Evolutionary conservation across 2,329 filamentous ascomycete genomes (phyloP), one percentile per base, ranked within the genome.

Genomic region (Rhynchosporium secalis): DNA sequence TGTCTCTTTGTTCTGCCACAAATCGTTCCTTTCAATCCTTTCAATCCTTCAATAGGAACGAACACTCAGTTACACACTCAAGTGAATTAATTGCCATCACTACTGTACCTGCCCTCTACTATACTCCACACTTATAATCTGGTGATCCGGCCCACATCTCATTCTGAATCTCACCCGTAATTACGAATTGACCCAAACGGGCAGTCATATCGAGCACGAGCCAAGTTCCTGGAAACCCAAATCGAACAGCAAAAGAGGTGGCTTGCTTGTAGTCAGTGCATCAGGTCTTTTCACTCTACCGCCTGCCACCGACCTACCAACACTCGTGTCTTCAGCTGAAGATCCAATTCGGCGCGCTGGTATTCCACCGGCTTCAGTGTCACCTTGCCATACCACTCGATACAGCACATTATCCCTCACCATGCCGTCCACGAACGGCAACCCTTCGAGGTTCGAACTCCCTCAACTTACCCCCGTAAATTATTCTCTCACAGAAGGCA

Each of bases 401-500:
- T n/a, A 56, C 12, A 28, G 20, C 12, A 8, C 7, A 29, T 33
- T 20, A 10, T 36, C 47, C 26, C 13, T 43, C 47, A 62, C 48
- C 48, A 71, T 72, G 70, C 70, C 70, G 46, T 36, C 58, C 38
- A 71, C 58, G 38, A 71, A 69, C 63, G 67, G 65, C 65, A 70
- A 69, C 46, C 49, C 71, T 55, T 59, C 57, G 20, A 73, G 69
- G 56, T 75, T 74, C 66, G 67, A 74, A 61, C 70, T 74, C 13
- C 73, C 72, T 26, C 62, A 69, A 46, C 67, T 75, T 62, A 68
- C 64, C 20, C 72, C 73, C 47, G 61, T 75, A 33, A 70, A 71
- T 60, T 72, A 67, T 58, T 72, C 71, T 55, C 68, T 75, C 41
- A 75, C 73, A 57, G 73, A 73, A 9, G 73, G 73, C 49, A 75